These are phyloP conservation scores for Cercospora zeae-maydis DNA, from an alignment of 2,329 filamentous ascomycete species.

Conservation along the genomic window DNA sequence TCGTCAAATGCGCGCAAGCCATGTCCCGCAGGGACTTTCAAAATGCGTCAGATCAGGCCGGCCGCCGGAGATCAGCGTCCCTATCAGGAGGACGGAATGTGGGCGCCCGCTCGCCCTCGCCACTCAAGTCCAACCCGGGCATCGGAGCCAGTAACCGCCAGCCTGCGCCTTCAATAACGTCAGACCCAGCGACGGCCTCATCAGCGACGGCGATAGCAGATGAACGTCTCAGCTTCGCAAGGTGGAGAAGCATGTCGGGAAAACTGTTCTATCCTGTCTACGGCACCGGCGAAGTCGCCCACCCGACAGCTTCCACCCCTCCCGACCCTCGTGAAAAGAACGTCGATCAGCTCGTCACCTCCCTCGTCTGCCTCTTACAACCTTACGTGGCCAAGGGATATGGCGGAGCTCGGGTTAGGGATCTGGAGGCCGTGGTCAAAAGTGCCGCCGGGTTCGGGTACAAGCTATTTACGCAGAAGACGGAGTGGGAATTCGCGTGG, in stretches of 20 bases:
- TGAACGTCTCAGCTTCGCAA: constrained; percentile 12
- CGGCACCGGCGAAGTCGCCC: constrained; percentile 3
- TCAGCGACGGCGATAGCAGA: constrained; percentile 2
- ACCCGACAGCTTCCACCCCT: background rate
- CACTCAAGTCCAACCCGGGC: constrained; percentile 5
- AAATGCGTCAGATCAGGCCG: background rate
- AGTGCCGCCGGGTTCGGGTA: constrained; percentile 20
- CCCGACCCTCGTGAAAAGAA: constrained; percentile 16
- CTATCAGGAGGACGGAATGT: background rate
- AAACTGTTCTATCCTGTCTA: constrained; percentile 14
- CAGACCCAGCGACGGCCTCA: background rate
- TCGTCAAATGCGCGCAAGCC: constrained; percentile 17
- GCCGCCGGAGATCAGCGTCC: background rate
- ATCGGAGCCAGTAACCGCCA: constrained; percentile 8
- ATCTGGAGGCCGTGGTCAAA: constrained; percentile 19
- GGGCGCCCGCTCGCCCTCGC: background rate
- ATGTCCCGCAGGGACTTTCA: constrained; percentile 8
- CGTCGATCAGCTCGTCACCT: constrained; percentile 14
- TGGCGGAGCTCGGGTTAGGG: constrained; percentile 16
- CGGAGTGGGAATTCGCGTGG: constrained; percentile 26
- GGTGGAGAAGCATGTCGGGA: constrained; percentile 19
- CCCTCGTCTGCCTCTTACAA: constrained; percentile 14
- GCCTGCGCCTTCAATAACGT: background rate
- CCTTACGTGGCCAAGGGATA: constrained; percentile 16
- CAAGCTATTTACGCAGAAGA: constrained; percentile 21